These are phyloP conservation scores for Dendrobium catenatum DNA, from an alignment of 106 monocot species.

Conservation along the genomic window DNA sequence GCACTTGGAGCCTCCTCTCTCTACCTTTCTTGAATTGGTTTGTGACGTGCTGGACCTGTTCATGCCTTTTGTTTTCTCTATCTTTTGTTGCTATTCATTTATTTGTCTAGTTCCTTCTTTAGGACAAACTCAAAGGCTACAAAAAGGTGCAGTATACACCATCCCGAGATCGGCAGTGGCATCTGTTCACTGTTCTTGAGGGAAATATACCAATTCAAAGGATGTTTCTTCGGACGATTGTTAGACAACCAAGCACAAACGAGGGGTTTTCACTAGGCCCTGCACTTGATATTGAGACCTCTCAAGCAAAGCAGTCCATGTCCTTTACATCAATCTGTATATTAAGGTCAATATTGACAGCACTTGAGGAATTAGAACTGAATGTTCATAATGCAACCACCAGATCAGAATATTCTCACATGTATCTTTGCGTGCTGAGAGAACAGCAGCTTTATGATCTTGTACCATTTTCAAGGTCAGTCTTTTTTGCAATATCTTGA, in stretches of 20 bases:
- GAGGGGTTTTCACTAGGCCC: conserved; percentile 44
- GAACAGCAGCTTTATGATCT: conserved; percentile 81
- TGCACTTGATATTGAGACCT: conserved; percentile 34
- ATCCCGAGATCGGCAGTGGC: conserved; percentile 97
- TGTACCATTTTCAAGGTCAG: conserved; percentile 62
- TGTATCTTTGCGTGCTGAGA: conserved; percentile 85
- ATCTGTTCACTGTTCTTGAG: conserved; percentile 75
- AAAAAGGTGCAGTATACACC: conserved; percentile 80
- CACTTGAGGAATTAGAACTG: conserved; percentile 89
- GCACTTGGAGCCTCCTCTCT: conserved; percentile 94
- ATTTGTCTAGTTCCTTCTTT: conserved; percentile 8
- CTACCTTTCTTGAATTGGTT: conserved; percentile 98
- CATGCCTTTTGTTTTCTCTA: not conserved
- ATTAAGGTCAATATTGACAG: conserved; percentile 65
- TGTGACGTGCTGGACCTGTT: conserved; percentile 3
- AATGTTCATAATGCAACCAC: conserved; percentile 64
- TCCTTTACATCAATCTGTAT: conserved; percentile 77
- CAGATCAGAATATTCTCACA: conserved; percentile 86
- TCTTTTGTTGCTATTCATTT: not conserved
- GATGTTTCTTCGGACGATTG: conserved; percentile 93
- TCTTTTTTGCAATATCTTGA: conserved; percentile 4
- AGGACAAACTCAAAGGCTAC: conserved; percentile 91
- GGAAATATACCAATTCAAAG: conserved; percentile 52
- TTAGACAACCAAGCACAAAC: conserved; percentile 58
- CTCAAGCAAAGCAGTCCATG: conserved; percentile 23